These are phyloP conservation scores for Saccharomyces hybrid DNA, from an alignment of 1,139 yeast genomes.

Conservation along the genomic window DNA sequence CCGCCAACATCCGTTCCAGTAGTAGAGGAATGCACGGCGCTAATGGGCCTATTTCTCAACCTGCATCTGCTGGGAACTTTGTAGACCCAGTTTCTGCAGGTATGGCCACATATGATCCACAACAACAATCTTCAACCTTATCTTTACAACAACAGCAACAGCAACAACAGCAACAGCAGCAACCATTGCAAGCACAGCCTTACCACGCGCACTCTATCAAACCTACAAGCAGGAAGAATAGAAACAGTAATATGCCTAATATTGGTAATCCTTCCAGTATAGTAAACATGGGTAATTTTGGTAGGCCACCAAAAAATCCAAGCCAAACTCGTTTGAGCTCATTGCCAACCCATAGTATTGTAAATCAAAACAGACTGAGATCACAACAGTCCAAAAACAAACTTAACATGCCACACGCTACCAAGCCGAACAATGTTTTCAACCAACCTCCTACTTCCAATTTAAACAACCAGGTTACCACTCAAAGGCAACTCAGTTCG, in stretches of 20 bases:
- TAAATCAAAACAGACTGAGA: constrained; percentile 6
- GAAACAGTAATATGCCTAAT: constrained; percentile 29
- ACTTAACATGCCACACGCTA: constrained; percentile 10
- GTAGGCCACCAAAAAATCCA: constrained; percentile 10
- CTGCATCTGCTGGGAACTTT: constrained; percentile 15
- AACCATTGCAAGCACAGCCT: neutral
- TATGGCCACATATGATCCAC: constrained; percentile 8
- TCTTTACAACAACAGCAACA: constrained; percentile 5
- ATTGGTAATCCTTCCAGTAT: constrained; percentile 30
- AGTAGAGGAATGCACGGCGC: constrained; percentile 28
- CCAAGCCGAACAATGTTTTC: constrained; percentile 8
- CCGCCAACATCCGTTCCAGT: constrained; percentile 13
- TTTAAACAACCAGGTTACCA: neutral
- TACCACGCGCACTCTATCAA: constrained; percentile 25
- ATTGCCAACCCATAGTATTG: constrained; percentile 10
- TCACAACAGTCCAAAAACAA: constrained; percentile 6
- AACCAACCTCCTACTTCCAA: constrained; percentile 4
- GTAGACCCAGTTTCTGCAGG: constrained; percentile 17
- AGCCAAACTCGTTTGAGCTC: constrained; percentile 22
- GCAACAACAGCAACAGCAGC: constrained; percentile 7
- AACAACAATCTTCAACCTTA: constrained; percentile 7
- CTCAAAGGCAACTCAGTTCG: constrained; percentile 20
- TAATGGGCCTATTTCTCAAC: constrained; percentile 8
- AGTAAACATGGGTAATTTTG: constrained; percentile 14
- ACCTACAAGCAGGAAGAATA: constrained; percentile 33